Evolutionary conservation across 1,139 yeast species (phyloP).

Genomic region (Pichiaceae sp.): DNA sequence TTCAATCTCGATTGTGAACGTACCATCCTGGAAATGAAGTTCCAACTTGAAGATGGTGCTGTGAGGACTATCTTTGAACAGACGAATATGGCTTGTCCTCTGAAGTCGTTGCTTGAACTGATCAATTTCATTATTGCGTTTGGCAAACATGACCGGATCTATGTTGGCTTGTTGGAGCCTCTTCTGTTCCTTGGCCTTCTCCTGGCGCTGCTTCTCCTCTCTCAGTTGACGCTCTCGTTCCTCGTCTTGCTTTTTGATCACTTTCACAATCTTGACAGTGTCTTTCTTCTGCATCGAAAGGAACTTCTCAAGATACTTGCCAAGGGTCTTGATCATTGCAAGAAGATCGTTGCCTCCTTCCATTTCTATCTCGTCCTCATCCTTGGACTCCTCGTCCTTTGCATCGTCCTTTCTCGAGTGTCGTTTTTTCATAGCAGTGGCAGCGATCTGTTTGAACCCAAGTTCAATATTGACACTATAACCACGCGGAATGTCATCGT

Average conservation of each 20-base stretch:
- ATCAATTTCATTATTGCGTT: constrained; percentile 16
- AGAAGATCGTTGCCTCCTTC: constrained; percentile 37
- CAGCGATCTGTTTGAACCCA: constrained; percentile 50
- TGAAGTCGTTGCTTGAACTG: constrained; percentile 19
- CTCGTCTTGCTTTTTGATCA: constrained; percentile 11
- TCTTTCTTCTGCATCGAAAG: constrained; percentile 51
- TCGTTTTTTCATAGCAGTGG: constrained; percentile 27
- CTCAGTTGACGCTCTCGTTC: constrained; percentile 1
- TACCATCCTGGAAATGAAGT: constrained; percentile 17
- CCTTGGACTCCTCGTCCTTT: constrained; percentile 7
- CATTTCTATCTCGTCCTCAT: constrained; percentile 24
- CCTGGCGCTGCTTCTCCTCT: constrained; percentile 3
- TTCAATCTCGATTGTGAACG: constrained; percentile 21
- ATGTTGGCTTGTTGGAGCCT: constrained; percentile 2
- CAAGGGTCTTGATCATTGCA: constrained; percentile 49
- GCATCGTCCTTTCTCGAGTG: constrained; percentile 4
- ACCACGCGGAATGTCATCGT: constrained; percentile 68
- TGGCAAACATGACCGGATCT: constrained; percentile 7
- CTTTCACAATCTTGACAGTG: constrained; percentile 40
- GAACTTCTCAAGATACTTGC: constrained; percentile 48
- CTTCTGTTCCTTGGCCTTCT: constrained; percentile 1
- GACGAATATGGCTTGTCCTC: constrained; percentile 7
- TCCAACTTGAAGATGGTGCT: constrained; percentile 19
- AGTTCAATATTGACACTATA: constrained; percentile 56
- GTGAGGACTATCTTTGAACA: constrained; percentile 21